Conservation (phyloP, 1,284 basidiomycete genomes). For the Boletus semigastroideus region DNA sequence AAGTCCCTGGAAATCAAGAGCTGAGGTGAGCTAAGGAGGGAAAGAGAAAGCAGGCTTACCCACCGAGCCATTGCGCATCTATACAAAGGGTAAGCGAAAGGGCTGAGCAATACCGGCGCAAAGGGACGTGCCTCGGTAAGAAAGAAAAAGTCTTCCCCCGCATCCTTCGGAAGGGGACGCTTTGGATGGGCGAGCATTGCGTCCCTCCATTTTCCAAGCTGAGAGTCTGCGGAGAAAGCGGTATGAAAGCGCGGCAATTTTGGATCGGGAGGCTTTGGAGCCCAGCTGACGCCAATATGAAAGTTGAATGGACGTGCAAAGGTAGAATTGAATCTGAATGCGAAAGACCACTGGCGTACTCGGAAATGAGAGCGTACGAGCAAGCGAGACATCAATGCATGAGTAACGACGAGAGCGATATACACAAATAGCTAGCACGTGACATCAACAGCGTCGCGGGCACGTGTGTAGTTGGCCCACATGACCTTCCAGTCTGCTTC, state of each 20-base stretch:
- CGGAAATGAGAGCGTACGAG: slow-evolving; percentile 2
- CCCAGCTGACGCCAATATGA: slow-evolving; percentile 76
- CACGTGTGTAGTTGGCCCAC: slow-evolving; percentile 50
- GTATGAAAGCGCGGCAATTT: slow-evolving; percentile 38
- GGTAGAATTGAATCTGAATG: slow-evolving; percentile 21
- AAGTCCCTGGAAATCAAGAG: slow-evolving; percentile 55
- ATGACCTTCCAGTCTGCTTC: slow-evolving; percentile 57
- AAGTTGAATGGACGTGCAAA: slow-evolving; percentile 58
- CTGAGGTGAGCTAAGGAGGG: slow-evolving; percentile 23
- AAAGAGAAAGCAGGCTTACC: slow-evolving; percentile 36
- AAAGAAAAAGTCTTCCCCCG: slow-evolving; percentile 82
- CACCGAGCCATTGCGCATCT: slow-evolving; percentile 81
- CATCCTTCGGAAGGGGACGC: slow-evolving; percentile 43
- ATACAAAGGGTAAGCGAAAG: slow-evolving; percentile 4
- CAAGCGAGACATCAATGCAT: slow-evolving; percentile 19
- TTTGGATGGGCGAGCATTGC: slow-evolving; percentile 52
- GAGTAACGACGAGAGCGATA: too few species aligned
- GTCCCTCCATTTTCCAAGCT: slow-evolving; percentile 75
- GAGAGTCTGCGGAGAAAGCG: slow-evolving; percentile 62
- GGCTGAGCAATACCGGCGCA: neutral
- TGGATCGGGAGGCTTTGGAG: slow-evolving; percentile 64
- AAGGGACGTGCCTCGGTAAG: slow-evolving; percentile 60
- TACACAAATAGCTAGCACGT: too few species aligned
- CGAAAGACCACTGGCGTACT: slow-evolving; percentile 2
- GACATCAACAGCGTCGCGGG: slow-evolving; percentile 24